Base-by-base conservation (phyloP, 352 stramenopile genomes). In the Phytophthora hybrid region DNA sequence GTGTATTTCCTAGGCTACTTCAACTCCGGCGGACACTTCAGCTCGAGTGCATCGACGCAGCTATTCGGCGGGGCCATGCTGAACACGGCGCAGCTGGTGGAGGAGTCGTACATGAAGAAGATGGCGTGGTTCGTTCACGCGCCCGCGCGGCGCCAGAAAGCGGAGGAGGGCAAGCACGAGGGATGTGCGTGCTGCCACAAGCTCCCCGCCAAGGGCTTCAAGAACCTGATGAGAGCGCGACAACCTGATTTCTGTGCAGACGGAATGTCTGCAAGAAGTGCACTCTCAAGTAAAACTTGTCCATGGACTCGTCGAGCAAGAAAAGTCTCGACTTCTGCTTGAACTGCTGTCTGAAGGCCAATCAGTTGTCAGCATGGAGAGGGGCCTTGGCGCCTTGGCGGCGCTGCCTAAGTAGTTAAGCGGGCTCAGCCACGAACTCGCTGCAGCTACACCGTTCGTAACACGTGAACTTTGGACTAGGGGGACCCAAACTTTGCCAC, bases 91-190 rank as follows among this genome's bases (percentile, higher is more conserved):
- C 75, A 82, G 53, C 58, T 90, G 0, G 79, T 87, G 26, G 82
- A 91, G 54, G 87, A 82, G 60, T 78, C 80, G 18, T 81, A 91
- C 66, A 68, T 88, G 66, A 93, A 89, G 68, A 93, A 93, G 65
- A 74, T 93, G 4, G 83, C 76, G 59, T 90, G 83, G 83, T 78
- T 91, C 54, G 81, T 90, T 46, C 71, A 82, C 26, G 51, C 69
- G n/a, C 71, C 75, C 39, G 64, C 79, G 21, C 54, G 62, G 47
- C 65, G 61, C 55, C 63, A 64, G 26, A 56, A 69, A 26, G 23
- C 23, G 23, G 62, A 67, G 6, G 64, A 69, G 13, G 73, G 71
- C 23, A 70, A 59, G 21, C 65, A 31, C n/a, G 60, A 69, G 49
- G 66, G 69, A 1, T 86, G 79, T 31, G 68, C 67, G 3, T 82